Evolutionary conservation across 2,329 filamentous ascomycete species (phyloP).

Genomic region (Calonectria montana): DNA sequence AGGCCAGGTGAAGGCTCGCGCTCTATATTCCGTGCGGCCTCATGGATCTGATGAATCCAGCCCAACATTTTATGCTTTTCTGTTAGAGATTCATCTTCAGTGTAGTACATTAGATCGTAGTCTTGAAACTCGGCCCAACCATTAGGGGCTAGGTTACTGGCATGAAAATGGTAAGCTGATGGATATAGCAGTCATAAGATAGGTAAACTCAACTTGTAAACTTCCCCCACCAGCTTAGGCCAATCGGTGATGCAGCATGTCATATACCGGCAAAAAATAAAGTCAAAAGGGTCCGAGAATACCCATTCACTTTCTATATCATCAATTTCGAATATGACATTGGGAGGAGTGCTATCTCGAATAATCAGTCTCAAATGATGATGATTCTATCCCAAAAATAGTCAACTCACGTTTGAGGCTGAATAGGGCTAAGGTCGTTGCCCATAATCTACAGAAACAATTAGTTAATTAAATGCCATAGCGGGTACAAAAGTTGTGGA

Average conservation of each 20-base stretch:
- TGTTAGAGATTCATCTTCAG: conserved; percentile 43
- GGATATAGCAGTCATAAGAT: accelerated
- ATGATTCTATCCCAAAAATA: no score
- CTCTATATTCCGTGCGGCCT: background rate
- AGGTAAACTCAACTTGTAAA: conserved; percentile 31
- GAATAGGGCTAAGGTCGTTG: background rate
- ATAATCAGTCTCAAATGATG: background rate
- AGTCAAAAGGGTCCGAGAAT: conserved; percentile 45
- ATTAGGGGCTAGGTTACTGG: conserved; percentile 46
- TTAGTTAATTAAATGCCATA: background rate
- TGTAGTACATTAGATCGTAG: conserved; percentile 40
- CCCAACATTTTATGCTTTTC: conserved; percentile 26
- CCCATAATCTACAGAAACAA: background rate
- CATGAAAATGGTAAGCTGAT: background rate
- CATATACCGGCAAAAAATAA: conserved; percentile 49
- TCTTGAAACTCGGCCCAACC: conserved; percentile 50
- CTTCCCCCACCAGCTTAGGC: conserved; percentile 36
- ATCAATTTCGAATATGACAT: conserved; percentile 39
- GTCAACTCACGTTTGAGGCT: background rate
- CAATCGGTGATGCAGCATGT: conserved; percentile 47
- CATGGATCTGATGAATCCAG: background rate
- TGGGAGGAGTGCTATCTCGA: background rate
- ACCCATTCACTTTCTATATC: conserved; percentile 47
- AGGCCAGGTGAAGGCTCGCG: conserved; percentile 38
- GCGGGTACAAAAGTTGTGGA: background rate